These are phyloP conservation scores for Lasiosphaeria hispida DNA, from an alignment of 495 filamentous ascomycete genomes.

Conservation along the genomic window DNA sequence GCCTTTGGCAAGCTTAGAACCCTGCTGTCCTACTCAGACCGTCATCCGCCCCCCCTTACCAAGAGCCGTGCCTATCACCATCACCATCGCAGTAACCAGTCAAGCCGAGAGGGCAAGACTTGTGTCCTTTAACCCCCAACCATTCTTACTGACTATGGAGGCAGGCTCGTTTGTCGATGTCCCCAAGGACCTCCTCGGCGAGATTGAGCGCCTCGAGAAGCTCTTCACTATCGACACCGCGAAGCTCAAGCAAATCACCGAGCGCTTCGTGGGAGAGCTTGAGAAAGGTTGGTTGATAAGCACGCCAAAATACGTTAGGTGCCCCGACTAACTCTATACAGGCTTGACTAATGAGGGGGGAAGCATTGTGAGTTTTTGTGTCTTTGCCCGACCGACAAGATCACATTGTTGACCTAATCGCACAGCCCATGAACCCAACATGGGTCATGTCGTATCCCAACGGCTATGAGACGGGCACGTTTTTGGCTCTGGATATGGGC, in stretches of 20 bases:
- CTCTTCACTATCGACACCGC: slow-evolving; percentile 72
- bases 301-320: slow-evolving; percentile 7
- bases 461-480: slow-evolving; percentile 86
- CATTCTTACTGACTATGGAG: slow-evolving; percentile 26
- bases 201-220: slow-evolving; percentile 85
- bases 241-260: slow-evolving; percentile 85
- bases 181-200: slow-evolving; percentile 77
- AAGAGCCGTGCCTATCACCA: slow-evolving; percentile 14
- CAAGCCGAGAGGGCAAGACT: slow-evolving; percentile 29
- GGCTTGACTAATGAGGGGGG: slow-evolving; percentile 85
- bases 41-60: slow-evolving; percentile 16
- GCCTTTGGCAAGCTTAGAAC: slow-evolving; percentile 16
- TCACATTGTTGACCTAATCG: slow-evolving; percentile 1
- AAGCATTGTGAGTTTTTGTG: slow-evolving; percentile 71
- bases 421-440: slow-evolving; percentile 96
- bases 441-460: slow-evolving; percentile 95
- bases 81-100: slow-evolving; percentile 13
- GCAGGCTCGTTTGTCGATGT: slow-evolving; percentile 47
- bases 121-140: background rate
- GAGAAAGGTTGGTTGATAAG: slow-evolving; percentile 63
- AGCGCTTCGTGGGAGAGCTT: slow-evolving; percentile 85
- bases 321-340: slow-evolving; percentile 29
- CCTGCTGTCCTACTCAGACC: slow-evolving; percentile 12
- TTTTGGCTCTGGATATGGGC: slow-evolving; percentile 94
- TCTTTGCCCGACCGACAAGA: background rate